Evolutionary conservation across 495 filamentous ascomycete genomes (phyloP).

Genomic region (Penicillium turbatum): DNA sequence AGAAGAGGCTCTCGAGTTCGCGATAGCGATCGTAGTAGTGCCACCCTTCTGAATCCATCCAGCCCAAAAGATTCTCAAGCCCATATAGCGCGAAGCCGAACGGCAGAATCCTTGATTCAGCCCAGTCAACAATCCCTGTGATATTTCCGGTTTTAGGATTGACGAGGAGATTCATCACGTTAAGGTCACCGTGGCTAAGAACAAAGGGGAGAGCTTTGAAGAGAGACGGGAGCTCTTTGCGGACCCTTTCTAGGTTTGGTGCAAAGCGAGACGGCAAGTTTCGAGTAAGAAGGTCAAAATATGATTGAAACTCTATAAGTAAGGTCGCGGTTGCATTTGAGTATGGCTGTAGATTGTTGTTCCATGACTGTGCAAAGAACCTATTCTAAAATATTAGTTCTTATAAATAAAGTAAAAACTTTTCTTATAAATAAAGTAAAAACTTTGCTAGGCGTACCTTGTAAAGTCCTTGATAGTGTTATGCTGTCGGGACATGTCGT

Average conservation of each 20-base stretch:
- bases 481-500: conserved; percentile 5
- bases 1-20: conserved; percentile 23
- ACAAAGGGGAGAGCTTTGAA: conserved; percentile 33
- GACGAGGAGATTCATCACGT: conserved; percentile 42
- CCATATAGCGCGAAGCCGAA: conserved; percentile 44
- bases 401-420: no score
- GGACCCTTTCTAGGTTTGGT: conserved; percentile 1
- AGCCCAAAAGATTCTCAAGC: conserved; percentile 38
- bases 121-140: conserved; percentile 46
- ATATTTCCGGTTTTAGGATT: conserved; percentile 36
- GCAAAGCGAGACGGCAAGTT: not conserved
- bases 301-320: no score
- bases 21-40: conserved; percentile 25
- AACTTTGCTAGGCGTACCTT: no score
- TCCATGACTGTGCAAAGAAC: no score
- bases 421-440: no score
- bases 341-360: no score
- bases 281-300: no score
- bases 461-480: conserved; percentile 4
- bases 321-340: no score
- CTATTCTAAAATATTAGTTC: no score
- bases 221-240: conserved; percentile 26
- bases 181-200: conserved; percentile 47
- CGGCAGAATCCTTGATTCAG: conserved; percentile 39
- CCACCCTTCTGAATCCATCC: conserved; percentile 36